Conservation (phyloP, 192 early-diverging fungal genomes). For the Paraglomus brasilianum region DNA sequence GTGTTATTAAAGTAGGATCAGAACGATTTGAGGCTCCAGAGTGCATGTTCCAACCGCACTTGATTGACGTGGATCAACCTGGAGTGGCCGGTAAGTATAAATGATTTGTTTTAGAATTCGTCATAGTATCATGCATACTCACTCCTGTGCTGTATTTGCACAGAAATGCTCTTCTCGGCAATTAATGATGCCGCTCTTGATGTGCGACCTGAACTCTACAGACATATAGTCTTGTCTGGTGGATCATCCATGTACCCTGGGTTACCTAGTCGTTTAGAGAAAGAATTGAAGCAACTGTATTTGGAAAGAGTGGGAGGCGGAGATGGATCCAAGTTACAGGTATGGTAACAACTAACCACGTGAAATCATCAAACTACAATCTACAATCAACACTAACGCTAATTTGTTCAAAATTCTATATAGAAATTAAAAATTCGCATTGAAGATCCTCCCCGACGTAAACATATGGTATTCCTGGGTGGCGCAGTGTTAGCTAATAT, state of each 20-base stretch:
- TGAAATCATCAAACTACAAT: background rate
- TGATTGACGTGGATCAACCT: constrained; percentile 91
- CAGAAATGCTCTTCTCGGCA: constrained; percentile 90
- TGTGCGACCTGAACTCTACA: constrained; percentile 92
- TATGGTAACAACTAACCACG: constrained; percentile 41
- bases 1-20: constrained; percentile 96
- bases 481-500: constrained; percentile 95
- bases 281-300: constrained; percentile 97
- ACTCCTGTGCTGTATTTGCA: background rate
- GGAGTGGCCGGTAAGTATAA: constrained; percentile 79
- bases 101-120: constrained; percentile 1
- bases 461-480: constrained; percentile 98
- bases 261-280: constrained; percentile 93
- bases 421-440: constrained; percentile 98
- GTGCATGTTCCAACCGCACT: constrained; percentile 96
- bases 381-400: constrained; percentile 1
- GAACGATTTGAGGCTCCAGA: constrained; percentile 99
- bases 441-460: constrained; percentile 96
- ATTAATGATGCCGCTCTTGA: constrained; percentile 92
- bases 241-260: constrained; percentile 99
- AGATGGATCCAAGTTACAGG: constrained; percentile 76
- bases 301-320: constrained; percentile 84
- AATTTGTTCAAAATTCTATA: background rate
- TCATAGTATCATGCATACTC: background rate
- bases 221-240: constrained; percentile 96